Conservation (phyloP, 768 basidiomycete genomes). For the Daedaleopsis sinensis region DNA sequence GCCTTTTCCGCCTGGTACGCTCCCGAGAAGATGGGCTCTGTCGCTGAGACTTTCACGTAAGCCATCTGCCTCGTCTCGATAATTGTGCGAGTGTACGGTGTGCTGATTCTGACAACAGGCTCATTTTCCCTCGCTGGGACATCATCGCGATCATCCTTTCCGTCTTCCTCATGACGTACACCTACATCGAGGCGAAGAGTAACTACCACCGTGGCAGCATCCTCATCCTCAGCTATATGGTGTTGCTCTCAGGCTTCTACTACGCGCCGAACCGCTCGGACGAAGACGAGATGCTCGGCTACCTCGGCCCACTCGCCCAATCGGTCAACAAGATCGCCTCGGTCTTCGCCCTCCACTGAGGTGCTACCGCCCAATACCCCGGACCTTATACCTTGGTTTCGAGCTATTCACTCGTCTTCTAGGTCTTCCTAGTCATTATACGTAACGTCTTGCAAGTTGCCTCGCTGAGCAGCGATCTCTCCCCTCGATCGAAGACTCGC, state of each 20-base stretch:
- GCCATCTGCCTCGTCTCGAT: slow-evolving; percentile 35
- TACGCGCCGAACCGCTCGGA: slow-evolving; percentile 61
- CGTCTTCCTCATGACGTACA: slow-evolving; percentile 98
- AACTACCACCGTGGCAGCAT: slow-evolving; percentile 98
- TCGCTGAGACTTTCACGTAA: slow-evolving; percentile 91
- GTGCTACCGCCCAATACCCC: slow-evolving; percentile 2
- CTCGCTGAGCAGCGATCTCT: not conserved
- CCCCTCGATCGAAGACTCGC: not conserved
- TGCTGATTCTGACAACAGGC: slow-evolving; percentile 43
- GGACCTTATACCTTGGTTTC: slow-evolving; percentile 27
- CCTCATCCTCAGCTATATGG: slow-evolving; percentile 91
- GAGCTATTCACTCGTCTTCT: not conserved
- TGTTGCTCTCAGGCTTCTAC: slow-evolving; percentile 90
- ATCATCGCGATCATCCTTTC: slow-evolving; percentile 92
- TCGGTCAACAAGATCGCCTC: slow-evolving; percentile 5
- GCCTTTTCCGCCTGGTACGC: slow-evolving; percentile 97
- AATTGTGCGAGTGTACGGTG: slow-evolving; percentile 2
- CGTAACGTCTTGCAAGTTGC: not conserved
- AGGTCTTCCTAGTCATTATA: not conserved
- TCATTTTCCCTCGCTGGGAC: slow-evolving; percentile 99
- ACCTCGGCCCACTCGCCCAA: slow-evolving; percentile 9
- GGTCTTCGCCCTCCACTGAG: slow-evolving; percentile 10
- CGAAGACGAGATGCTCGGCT: slow-evolving; percentile 25
- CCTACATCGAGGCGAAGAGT: slow-evolving; percentile 97
- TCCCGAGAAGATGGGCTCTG: slow-evolving; percentile 82